A percentile compares a stretch with the other conserved stretches of the same genome.
These are phyloP conservation scores for Scalesia atractyloides DNA, from an alignment of 129 eudicot species.

Conservation along the genomic window DNA sequence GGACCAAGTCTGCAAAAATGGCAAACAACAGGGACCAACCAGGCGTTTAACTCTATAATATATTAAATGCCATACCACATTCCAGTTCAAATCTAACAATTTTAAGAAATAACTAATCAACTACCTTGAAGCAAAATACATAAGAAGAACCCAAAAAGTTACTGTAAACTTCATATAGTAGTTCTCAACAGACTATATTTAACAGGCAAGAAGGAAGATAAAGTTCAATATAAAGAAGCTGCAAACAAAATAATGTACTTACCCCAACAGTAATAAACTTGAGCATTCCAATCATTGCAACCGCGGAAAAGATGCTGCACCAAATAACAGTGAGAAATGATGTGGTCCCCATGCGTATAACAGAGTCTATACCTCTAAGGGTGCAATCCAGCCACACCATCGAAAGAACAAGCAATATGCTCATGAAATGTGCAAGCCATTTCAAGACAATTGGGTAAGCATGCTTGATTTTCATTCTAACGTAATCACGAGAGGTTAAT, in stretches of 20 bases:
- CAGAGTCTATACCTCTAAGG: slow-evolving; percentile 85
- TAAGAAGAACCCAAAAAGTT: background rate
- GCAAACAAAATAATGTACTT: slow-evolving; percentile 35
- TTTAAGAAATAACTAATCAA: slow-evolving; percentile 15
- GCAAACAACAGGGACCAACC: too few relatives aligned
- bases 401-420: slow-evolving; percentile 63
- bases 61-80: background rate
- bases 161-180: background rate
- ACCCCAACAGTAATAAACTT: slow-evolving; percentile 70
- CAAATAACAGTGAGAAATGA: slow-evolving; percentile 75
- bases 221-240: slow-evolving; percentile 7
- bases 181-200: slow-evolving; percentile 11
- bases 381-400: slow-evolving; percentile 92
- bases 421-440: slow-evolving; percentile 66
- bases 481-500: slow-evolving; percentile 50
- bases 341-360: slow-evolving; percentile 89
- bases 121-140: background rate
- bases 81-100: background rate
- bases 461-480: slow-evolving; percentile 51
- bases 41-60: too few relatives aligned
- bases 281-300: slow-evolving; percentile 74
- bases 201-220: background rate
- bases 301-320: slow-evolving; percentile 72
- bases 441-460: slow-evolving; percentile 72
- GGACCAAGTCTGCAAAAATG: too few relatives aligned